Conservation (phyloP, 139 green algal species). For the Tetradesmus lagerheimii region DNA sequence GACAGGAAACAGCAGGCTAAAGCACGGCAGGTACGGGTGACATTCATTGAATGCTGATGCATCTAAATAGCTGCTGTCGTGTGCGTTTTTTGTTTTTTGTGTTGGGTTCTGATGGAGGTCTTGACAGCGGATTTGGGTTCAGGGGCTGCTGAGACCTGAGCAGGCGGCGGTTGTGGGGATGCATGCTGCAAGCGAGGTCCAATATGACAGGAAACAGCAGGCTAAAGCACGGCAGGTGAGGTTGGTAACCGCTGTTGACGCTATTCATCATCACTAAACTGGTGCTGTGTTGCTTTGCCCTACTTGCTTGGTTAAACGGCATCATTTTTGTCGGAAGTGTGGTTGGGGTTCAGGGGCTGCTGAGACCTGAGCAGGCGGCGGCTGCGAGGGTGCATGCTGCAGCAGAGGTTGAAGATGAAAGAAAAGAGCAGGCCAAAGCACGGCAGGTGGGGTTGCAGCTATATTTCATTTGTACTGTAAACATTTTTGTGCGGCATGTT, state of each 20-base stretch:
- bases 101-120: not conserved
- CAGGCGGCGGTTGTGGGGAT: not conserved
- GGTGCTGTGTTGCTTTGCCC: no score
- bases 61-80: not conserved
- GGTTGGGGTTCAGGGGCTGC: not conserved
- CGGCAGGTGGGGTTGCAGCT: not conserved
- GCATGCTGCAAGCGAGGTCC: not conserved
- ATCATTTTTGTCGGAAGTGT: no score
- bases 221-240: not conserved
- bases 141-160: constrained; percentile 1
- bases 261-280: no score
- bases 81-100: not conserved
- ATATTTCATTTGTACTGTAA: no score
- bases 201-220: not conserved
- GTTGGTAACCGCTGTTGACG: not conserved
- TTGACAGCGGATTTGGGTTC: not conserved
- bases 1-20: not conserved
- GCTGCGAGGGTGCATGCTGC: not conserved
- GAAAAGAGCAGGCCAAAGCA: not conserved
- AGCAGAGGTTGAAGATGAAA: not conserved
- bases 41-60: no score
- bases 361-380: not conserved
- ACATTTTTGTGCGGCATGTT: no score
- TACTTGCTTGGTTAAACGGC: no score
- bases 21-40: not conserved